Evolutionary conservation across 83 land plant genomes (phyloP).

Genomic region (Diphasiastrum complanatum): DNA sequence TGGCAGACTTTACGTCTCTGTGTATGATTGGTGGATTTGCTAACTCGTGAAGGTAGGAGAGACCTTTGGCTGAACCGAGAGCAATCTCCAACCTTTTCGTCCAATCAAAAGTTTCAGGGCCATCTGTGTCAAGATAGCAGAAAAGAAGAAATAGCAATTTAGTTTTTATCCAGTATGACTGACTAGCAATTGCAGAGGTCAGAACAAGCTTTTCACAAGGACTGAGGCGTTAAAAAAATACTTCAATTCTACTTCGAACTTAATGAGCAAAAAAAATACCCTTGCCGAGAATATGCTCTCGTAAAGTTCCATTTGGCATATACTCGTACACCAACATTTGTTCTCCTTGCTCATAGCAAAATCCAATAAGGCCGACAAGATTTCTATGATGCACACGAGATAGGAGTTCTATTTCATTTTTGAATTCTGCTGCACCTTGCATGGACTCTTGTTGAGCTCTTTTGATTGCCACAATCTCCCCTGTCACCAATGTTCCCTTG

Average conservation of each 20-base stretch:
- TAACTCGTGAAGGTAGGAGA: conserved; percentile 47
- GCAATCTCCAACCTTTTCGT: conserved; percentile 27
- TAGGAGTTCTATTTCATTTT: conserved; percentile 50
- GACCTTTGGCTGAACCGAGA: conserved; percentile 26
- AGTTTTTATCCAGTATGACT: too few relatives aligned
- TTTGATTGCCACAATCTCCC: conserved; percentile 48
- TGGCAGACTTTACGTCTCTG: too few relatives aligned
- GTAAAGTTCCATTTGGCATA: conserved; percentile 42
- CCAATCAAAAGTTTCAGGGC: conserved; percentile 37
- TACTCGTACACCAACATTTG: conserved; percentile 54
- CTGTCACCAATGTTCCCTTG: conserved; percentile 32
- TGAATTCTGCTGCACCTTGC: conserved; percentile 53
- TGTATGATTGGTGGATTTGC: conserved; percentile 56
- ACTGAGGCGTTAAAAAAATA: too few relatives aligned
- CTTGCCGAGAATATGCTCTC: conserved; percentile 37
- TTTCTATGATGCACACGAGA: conserved; percentile 65
- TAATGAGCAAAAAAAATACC: background rate
- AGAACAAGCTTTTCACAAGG: too few relatives aligned
- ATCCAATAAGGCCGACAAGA: conserved; percentile 41
- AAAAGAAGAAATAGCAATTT: too few relatives aligned
- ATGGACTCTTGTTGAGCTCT: conserved; percentile 45
- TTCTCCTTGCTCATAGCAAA: conserved; percentile 50
- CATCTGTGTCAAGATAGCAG: conserved; percentile 4
- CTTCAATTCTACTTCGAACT: background rate
- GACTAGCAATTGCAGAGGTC: too few relatives aligned